Evolutionary conservation across 768 basidiomycete genomes (phyloP), one percentile per base, ranked within the genome.

Genomic region (Sutorius australiensis): DNA sequence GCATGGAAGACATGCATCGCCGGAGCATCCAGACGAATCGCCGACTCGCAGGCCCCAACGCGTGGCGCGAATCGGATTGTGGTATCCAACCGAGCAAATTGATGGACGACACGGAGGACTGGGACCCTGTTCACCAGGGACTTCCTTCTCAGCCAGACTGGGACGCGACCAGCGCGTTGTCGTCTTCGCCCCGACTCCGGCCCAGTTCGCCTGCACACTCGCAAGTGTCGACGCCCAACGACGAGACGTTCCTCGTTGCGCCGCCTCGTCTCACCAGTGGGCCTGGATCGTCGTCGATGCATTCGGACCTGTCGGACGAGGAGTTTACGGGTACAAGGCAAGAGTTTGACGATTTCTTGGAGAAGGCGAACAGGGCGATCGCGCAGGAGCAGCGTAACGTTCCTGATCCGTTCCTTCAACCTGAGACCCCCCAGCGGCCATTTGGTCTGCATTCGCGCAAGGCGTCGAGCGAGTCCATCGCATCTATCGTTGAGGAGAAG

Each of bases 1-100:
- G 90, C 45, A 89, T 86, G 78, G 94, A 97, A 73, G 94, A 95
- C 68, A 91, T 95, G 78, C 94, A 97, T 67, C 82, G 80, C 55
- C 86, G 94, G 54, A 89, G 86, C 63, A 93, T 97, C 66, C 70
- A 67, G 21, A 73, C 75, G 5, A 93, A 88, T 64, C 86, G 94
- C 47, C 68, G 72, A 28, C 19, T 82, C 2, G 91, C 93, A 24
- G 87, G 83, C 7, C 53, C 74, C 2, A 80, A 89, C 53, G 91
- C 92, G 0, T 95, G 88, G 89, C 79, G 86, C 34, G 79, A 80
- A 50, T 80, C 84, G 13, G 88, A 89, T 61, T 84, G 85, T 42
- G 77, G 75, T 43, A 75, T 73, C 56, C 68, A 68, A 24, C 64
- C 69, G 12, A 55, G 41, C 6, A 73, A 71, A 31, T 73, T 80